phyloP scores from a whole-genome alignment of 805 yeast genomes.

The Cyberlindnera galapagoensis region DNA sequence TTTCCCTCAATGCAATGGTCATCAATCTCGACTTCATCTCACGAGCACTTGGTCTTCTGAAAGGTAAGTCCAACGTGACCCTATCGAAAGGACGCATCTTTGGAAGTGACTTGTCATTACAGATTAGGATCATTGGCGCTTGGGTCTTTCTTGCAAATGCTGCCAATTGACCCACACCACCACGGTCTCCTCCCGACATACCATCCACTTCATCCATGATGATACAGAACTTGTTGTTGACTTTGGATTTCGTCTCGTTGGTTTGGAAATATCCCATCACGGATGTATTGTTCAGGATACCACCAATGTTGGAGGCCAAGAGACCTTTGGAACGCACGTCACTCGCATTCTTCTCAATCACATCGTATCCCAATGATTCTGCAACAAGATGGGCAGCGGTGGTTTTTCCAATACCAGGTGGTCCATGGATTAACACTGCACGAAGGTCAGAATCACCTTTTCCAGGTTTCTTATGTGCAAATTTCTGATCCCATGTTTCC shows the following conservation, averaged over 20 bases:
- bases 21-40: constrained; percentile 78
- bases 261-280: constrained; percentile 67
- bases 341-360: constrained; percentile 75
- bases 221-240: constrained; percentile 61
- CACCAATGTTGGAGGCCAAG: constrained; percentile 60
- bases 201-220: constrained; percentile 99
- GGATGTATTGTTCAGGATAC: constrained; percentile 74
- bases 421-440: constrained; percentile 83
- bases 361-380: constrained; percentile 60
- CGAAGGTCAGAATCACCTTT: constrained; percentile 64
- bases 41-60: constrained; percentile 81
- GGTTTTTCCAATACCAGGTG: constrained; percentile 84
- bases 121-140: constrained; percentile 87
- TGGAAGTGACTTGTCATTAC: constrained; percentile 88
- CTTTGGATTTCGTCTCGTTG: constrained; percentile 24
- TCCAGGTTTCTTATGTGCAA: constrained; percentile 51
- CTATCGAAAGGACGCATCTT: constrained; percentile 95
- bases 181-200: constrained; percentile 98
- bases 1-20: constrained; percentile 86
- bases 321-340: constrained; percentile 86
- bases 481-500: constrained; percentile 58
- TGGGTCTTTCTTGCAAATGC: constrained; percentile 77
- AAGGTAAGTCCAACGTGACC: constrained; percentile 70
- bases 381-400: constrained; percentile 77
- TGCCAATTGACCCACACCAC: constrained; percentile 95